phyloP scores from a whole-genome alignment of 768 basidiomycete genomes.

The Collybia nuda region DNA sequence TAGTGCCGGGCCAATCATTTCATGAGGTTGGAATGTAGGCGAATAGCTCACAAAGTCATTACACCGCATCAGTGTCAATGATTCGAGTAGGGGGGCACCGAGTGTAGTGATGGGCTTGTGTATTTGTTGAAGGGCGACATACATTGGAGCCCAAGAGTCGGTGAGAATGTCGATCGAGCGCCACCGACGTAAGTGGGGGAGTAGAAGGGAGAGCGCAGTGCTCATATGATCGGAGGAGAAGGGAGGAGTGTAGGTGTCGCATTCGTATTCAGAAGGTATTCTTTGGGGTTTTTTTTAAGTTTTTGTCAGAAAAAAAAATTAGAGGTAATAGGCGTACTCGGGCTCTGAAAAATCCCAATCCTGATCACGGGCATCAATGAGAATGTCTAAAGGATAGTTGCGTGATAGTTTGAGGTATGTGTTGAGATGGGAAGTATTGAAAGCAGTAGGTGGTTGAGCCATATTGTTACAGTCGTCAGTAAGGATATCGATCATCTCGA shows the following conservation, averaged over 20 bases:
- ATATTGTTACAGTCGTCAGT: slow-evolving; percentile 8
- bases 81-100: slow-evolving; percentile 45
- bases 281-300: slow-evolving; percentile 16
- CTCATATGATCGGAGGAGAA: slow-evolving; percentile 46
- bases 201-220: slow-evolving; percentile 43
- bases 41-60: slow-evolving; percentile 54
- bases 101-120: slow-evolving; percentile 31
- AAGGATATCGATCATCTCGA: slow-evolving; percentile 28
- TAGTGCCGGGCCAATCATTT: slow-evolving; percentile 34
- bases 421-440: slow-evolving; percentile 38
- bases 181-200: slow-evolving; percentile 53
- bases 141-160: slow-evolving; percentile 60
- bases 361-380: slow-evolving; percentile 58
- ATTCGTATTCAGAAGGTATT: slow-evolving; percentile 23
- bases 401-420: slow-evolving; percentile 47
- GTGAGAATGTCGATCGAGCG: slow-evolving; percentile 52
- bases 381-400: slow-evolving; percentile 49
- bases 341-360: slow-evolving; percentile 58
- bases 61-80: slow-evolving; percentile 57
- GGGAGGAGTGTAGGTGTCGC: slow-evolving; percentile 28
- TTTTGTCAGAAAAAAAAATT: slow-evolving; percentile 1
- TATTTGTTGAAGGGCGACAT: slow-evolving; percentile 44
- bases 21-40: slow-evolving; percentile 39
- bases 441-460: not conserved
- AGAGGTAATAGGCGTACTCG: slow-evolving; percentile 34